These are phyloP conservation scores for Bromus sterilis DNA, from an alignment of 176 grass and related monocot species.

Conservation along the genomic window DNA sequence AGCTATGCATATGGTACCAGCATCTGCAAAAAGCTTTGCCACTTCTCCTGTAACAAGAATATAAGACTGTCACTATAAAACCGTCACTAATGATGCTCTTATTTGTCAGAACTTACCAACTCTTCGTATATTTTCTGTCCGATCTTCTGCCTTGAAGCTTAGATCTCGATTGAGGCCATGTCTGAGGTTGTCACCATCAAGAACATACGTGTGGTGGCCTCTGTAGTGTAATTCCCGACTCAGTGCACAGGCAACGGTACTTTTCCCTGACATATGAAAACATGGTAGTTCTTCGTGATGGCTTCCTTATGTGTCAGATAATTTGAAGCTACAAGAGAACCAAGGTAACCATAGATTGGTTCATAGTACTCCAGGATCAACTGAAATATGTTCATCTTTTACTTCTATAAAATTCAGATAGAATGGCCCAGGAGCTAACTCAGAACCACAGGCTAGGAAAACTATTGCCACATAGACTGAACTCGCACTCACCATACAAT, in stretches of 20 bases:
- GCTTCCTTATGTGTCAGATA: neutral
- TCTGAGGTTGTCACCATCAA: slow-evolving; percentile 90
- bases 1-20: slow-evolving; percentile 84
- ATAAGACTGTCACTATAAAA: slow-evolving; percentile 4
- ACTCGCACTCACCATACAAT: neutral
- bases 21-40: slow-evolving; percentile 86
- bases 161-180: slow-evolving; percentile 79
- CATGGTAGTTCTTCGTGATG: slow-evolving; percentile 12
- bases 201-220: slow-evolving; percentile 63
- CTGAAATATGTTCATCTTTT: slow-evolving; percentile 2
- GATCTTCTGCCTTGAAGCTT: slow-evolving; percentile 77
- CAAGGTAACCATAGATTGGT: neutral
- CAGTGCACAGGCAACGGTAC: slow-evolving; percentile 81
- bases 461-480: neutral
- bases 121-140: slow-evolving; percentile 82
- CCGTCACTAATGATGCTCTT: neutral
- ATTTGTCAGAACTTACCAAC: slow-evolving; percentile 50
- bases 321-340: slow-evolving; percentile 13
- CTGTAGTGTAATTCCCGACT: slow-evolving; percentile 61
- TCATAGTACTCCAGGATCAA: slow-evolving; percentile 1
- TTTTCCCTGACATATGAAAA: slow-evolving; percentile 71
- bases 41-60: slow-evolving; percentile 72
- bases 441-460: neutral
- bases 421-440: neutral
- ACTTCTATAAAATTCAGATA: neutral